Evolutionary conservation across 176 grass and related monocot genomes (phyloP).

Genomic region (Avena eriantha): DNA sequence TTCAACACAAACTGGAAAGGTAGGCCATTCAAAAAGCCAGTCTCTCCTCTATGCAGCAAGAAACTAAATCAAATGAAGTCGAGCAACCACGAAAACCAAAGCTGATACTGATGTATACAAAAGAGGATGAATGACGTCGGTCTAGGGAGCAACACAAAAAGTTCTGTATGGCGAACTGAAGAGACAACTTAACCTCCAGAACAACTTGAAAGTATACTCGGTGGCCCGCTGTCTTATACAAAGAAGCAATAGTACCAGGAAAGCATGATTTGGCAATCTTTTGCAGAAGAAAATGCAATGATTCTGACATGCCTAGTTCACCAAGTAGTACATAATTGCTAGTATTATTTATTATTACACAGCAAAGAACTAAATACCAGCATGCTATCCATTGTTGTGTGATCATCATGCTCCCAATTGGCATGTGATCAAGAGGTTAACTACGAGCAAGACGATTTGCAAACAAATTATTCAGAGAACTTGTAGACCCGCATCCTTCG

Average conservation of each 20-base stretch:
- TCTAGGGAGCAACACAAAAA: not conserved
- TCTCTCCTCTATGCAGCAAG: not conserved
- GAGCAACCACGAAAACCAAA: not conserved
- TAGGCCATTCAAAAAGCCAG: not conserved
- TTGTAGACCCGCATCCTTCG: not conserved
- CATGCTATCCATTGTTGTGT: not conserved
- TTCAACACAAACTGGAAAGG: not conserved
- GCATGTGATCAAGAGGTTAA: not conserved
- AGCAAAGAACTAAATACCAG: conserved; percentile 16
- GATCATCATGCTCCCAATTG: not conserved
- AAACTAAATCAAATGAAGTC: not conserved
- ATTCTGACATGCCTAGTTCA: not conserved
- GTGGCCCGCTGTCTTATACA: not conserved
- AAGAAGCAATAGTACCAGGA: not conserved
- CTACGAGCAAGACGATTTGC: not conserved
- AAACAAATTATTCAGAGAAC: not conserved
- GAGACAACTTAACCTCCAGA: not conserved
- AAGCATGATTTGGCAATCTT: not conserved
- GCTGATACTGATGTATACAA: not conserved
- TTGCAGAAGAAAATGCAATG: not conserved
- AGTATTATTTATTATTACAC: not conserved
- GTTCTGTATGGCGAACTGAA: not conserved
- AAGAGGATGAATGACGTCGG: not conserved
- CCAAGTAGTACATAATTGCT: not conserved
- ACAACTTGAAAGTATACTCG: not conserved